Evolutionary conservation across 805 yeast genomes (phyloP), one percentile per base, ranked within the genome.

Genomic region (Suhomyces sp.): DNA sequence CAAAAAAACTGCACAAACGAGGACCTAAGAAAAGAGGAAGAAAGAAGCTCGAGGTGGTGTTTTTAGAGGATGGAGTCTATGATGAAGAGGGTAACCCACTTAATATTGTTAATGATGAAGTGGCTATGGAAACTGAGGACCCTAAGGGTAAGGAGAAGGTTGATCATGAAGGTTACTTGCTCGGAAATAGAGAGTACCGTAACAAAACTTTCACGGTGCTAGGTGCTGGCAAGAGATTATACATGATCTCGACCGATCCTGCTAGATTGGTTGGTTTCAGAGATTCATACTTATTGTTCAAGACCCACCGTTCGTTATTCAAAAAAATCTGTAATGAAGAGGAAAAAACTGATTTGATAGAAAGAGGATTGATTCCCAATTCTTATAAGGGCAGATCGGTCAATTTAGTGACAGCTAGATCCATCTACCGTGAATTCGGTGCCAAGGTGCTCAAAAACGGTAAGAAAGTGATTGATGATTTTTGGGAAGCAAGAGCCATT

Each of bases 231-330:
- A 76, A 79, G 14, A 72, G 81, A 45, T 69, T 81, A 39, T 93
- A 78, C 59, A 90, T 91, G 95, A 76, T 93, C 31, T 82, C 95
- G 2, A 90, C 98, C 0, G 98, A 93, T 54, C 96, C 96, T 2
- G 97, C 98, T 1, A 76, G 98, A 48, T 79, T 91, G 51, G 88
- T 91, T 42, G 98, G 97, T 3, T 86, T 88, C 63, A 74, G 96
- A 48, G 97, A 91, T 55, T 86, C 96, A 2, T 88, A 91, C 52
- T 68, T 88, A 35, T 70, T 91, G 40, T 88, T 91, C 64, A 95
- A 90, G 54, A 84, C 88, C 32, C 96, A 91, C 63, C 75, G 79
- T 33, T 70, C 77, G 33, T 67, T 93, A 34, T 82, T 74, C 65
- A 88, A 90, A 53, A 76, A 83, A 42, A 77, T 84, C 8, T 69